Percentiles rank a stretch among this genome's conserved stretches.
Evolutionary conservation across 768 basidiomycete species (phyloP).

Genomic region (Naganishia friedmannii): DNA sequence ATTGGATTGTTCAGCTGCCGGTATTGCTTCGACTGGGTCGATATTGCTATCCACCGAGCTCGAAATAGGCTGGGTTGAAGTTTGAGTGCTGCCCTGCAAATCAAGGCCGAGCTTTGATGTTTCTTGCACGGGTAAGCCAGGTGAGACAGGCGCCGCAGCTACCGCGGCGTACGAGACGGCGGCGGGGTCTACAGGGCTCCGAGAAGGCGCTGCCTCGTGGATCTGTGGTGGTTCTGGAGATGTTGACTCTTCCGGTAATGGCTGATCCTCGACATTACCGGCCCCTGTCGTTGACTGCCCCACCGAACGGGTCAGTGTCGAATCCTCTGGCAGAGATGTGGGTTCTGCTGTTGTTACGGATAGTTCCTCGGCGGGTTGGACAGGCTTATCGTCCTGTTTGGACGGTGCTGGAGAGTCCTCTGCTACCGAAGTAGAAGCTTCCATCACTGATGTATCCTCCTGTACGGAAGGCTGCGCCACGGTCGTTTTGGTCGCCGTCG

Average conservation of each 20-base stretch:
- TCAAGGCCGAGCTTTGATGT: slow-evolving; percentile 15
- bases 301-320: neutral
- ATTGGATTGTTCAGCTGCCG: neutral
- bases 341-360: neutral
- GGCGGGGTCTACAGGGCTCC: neutral
- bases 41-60: neutral
- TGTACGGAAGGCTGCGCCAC: neutral
- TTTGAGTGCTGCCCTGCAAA: neutral
- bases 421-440: neutral
- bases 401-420: neutral
- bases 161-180: slow-evolving; percentile 1
- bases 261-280: neutral
- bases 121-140: neutral
- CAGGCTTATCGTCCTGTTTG: too few species aligned
- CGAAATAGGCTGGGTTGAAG: neutral
- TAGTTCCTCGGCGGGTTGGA: neutral
- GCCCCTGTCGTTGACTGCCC: neutral
- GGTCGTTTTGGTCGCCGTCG: neutral
- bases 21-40: neutral
- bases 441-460: neutral
- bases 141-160: neutral
- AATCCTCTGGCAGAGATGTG: neutral
- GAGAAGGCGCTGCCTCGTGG: neutral
- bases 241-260: neutral
- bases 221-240: neutral